Base-by-base conservation (phyloP, 2,329 filamentous ascomycete species). In the Ceratocystis variospora region DNA sequence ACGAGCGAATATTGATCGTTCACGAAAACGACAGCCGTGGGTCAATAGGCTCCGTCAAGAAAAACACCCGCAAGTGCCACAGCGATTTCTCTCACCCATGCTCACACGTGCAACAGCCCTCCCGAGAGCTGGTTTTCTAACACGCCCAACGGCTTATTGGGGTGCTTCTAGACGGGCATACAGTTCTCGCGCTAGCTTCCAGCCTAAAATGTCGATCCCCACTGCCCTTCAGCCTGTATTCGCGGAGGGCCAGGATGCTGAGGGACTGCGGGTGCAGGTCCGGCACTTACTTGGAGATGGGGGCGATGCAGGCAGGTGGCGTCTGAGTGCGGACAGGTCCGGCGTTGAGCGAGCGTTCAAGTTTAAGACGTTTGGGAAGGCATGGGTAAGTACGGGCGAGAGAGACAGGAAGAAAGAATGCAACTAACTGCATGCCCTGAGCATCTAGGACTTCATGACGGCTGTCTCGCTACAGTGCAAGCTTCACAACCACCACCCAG, bases 401-500 rank as follows among this genome's bases (percentile, higher is more conserved):
- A 10, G 31, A 37, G 28, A 15, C 31, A 8, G 19, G 6, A 28
- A 3, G 33, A 17, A 10, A 28, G 17, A 19, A 8, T 0, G 8
- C 19, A 15, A 33, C 41, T 28, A 33, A 61, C n/a, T n/a, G 19
- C 25, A 87, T 85, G 17, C 28, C n/a, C 22, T 25, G 22, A 3
- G 37, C 17, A 25, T 59, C 1, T 45, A 68, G 66, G 85, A 86
- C 69, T 90, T 90, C 75, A 89, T 90, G 87, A 87, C 85, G n/a
- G 79, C 80, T 1, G 81, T 90, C 15, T 84, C 87, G 10, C 76
- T 85, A 41, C 81, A 89, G 71, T 88, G 86, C 75, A 87, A 87
- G 72, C 73, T 82, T 46, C 80, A 81, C 71, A 87, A 84, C 70
- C 87, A 90, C 73, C 87, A 90, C 71, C 87, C 87, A 0, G 87